Evolutionary conservation across 2,329 filamentous ascomycete genomes (phyloP), one percentile per base, ranked within the genome.

Genomic region (Fusarium pseudoanthophilum): DNA sequence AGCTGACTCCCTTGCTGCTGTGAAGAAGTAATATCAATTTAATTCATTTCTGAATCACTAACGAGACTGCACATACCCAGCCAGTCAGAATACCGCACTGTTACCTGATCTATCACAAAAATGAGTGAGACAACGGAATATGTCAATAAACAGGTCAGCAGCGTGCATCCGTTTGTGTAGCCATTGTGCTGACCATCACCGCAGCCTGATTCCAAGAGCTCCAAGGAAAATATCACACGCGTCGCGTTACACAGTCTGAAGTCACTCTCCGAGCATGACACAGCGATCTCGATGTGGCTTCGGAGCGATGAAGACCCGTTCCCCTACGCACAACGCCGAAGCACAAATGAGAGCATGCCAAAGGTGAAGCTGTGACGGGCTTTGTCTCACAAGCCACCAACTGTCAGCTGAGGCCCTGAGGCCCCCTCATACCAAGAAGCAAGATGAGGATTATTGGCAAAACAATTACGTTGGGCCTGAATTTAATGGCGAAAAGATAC

Each of bases 11-110:
- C 16, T 51, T 10, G 16, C 11, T 7, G 3, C 16, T 13, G 16
- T 11, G 4, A 18, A 16, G 21, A 57, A 34, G 28, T 7, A 16
- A 34, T 13, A 36, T 34, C 8, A 5, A 9, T 16, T 21, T 26
- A 1, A 34, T 16, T 34, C 28, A 45, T 26, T 45, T 20, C 32
- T 45, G 13, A 21, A 2, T 0, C 7, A 14, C 5, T 2, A 15
- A 26, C 2, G 2, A 3, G 9, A 57, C 1, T 46, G 10, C 6
- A 1, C 4, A 13, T 16, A 32, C n/a, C 36, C 0, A 30, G 10
- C 30, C 16, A 5, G 7, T 8, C 10, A 34, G 10, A 1, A 10
- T 20, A 32, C 8, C 34, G 7, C 15, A 9, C 24, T 15, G 10
- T 20, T 24, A 5, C 7, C 18, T 24, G 39, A 57, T 34, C 8